Percentiles rank a stretch among this genome's conserved stretches.
Evolutionary conservation across 2,329 filamentous ascomycete genomes (phyloP).

Genomic region (Nectriaceae sp.): DNA sequence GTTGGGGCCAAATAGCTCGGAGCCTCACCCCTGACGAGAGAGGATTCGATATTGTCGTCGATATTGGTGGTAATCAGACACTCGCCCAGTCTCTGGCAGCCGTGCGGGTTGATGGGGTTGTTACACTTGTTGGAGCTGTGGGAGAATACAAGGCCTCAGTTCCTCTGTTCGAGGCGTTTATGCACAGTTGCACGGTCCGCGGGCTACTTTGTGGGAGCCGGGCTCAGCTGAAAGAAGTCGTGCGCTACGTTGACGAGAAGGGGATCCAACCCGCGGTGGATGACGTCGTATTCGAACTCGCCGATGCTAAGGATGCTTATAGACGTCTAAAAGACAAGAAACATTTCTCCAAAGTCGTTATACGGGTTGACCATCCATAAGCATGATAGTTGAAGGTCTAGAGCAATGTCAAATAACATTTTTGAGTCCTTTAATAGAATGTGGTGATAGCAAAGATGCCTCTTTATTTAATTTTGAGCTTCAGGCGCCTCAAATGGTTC

Average conservation of each 20-base stretch:
- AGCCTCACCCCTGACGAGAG: slow-evolving; percentile 45
- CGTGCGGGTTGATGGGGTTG: slow-evolving; percentile 38
- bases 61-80: slow-evolving; percentile 67
- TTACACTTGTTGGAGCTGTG: slow-evolving; percentile 35
- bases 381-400: no score
- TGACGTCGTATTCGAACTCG: slow-evolving; percentile 31
- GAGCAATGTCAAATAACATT: no score
- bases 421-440: no score
- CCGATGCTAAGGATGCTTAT: slow-evolving; percentile 35
- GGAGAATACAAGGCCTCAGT: slow-evolving; percentile 22
- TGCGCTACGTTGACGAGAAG: slow-evolving; percentile 35
- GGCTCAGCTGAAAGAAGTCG: slow-evolving; percentile 30
- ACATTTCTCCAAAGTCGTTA: slow-evolving; percentile 39
- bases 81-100: slow-evolving; percentile 57
- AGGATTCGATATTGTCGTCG: slow-evolving; percentile 65
- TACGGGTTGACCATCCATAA: slow-evolving; percentile 33
- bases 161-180: slow-evolving; percentile 25
- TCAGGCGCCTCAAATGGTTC: no score
- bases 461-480: no score
- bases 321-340: slow-evolving; percentile 33
- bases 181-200: slow-evolving; percentile 30
- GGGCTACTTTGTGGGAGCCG: slow-evolving; percentile 31
- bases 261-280: slow-evolving; percentile 33
- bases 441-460: no score
- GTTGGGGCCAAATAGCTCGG: slow-evolving; percentile 60